Evolutionary conservation across 306 rosid species (phyloP).

Genomic region (Citrullus mucosospermus): DNA sequence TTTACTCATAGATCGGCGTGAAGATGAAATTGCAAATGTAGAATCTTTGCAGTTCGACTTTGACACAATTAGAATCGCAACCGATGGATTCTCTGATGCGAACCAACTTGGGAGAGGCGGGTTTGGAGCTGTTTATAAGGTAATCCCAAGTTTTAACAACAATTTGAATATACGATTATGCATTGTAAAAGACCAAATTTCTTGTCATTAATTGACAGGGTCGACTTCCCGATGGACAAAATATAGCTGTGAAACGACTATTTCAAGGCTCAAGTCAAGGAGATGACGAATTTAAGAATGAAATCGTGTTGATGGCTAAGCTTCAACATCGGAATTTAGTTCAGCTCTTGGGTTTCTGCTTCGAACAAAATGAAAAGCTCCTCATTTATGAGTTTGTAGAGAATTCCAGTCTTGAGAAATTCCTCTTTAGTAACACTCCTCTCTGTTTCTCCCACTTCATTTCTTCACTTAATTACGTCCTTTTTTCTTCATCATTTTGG

Average conservation of each 20-base stretch:
- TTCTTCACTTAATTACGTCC: too few relatives aligned
- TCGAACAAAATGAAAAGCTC: constrained; percentile 27
- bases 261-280: constrained; percentile 27
- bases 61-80: not conserved
- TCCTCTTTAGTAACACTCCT: constrained; percentile 26
- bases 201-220: not conserved
- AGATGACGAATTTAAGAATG: constrained; percentile 36
- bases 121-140: constrained; percentile 11
- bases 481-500: too few relatives aligned
- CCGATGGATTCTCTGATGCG: not conserved
- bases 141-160: not conserved
- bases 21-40: not conserved
- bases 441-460: not conserved
- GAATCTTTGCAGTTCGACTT: not conserved
- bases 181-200: not conserved
- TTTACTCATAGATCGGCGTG: not conserved
- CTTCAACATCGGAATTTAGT: constrained; percentile 47
- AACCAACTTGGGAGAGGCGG: constrained; percentile 8
- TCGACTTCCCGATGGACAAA: constrained; percentile 12
- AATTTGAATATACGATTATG: too few relatives aligned
- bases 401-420: constrained; percentile 36
- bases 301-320: constrained; percentile 34
- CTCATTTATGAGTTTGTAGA: constrained; percentile 43
- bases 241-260: constrained; percentile 37
- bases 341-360: constrained; percentile 38